phyloP scores from a whole-genome alignment of 2,329 filamentous ascomycete genomes.

The Exutisphaerella laricina region DNA sequence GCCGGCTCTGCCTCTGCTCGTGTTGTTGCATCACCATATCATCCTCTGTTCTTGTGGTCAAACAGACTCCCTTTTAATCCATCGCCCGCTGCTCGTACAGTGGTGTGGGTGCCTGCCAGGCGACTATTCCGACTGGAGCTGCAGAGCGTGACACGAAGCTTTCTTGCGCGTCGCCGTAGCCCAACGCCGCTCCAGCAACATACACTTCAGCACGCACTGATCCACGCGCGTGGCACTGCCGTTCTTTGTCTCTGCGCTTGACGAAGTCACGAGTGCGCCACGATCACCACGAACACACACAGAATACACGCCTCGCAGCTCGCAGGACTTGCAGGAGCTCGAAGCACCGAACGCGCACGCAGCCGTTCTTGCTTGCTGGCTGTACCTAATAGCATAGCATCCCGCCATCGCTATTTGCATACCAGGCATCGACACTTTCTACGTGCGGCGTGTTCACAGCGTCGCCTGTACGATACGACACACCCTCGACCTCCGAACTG shows the following conservation, averaged over 20 bases:
- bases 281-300: no score
- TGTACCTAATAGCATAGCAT: neutral
- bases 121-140: neutral
- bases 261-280: constrained; percentile 4
- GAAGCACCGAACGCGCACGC: neutral
- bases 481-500: constrained; percentile 3
- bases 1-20: no score
- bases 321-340: no score
- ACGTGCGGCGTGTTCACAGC: neutral
- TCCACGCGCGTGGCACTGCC: constrained; percentile 3
- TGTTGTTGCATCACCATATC: no score
- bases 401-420: no score
- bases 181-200: neutral
- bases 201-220: neutral
- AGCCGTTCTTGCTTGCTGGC: neutral
- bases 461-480: neutral
- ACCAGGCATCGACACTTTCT: no score
- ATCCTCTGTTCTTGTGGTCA: no score
- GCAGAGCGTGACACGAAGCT: constrained; percentile 1
- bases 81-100: neutral
- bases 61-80: neutral
- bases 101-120: no score
- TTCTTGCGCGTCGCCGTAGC: neutral
- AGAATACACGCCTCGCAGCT: no score
- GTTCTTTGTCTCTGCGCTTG: constrained; percentile 7